Conservation (phyloP, 768 basidiomycete genomes). For the Boletus eberwhitei region DNA sequence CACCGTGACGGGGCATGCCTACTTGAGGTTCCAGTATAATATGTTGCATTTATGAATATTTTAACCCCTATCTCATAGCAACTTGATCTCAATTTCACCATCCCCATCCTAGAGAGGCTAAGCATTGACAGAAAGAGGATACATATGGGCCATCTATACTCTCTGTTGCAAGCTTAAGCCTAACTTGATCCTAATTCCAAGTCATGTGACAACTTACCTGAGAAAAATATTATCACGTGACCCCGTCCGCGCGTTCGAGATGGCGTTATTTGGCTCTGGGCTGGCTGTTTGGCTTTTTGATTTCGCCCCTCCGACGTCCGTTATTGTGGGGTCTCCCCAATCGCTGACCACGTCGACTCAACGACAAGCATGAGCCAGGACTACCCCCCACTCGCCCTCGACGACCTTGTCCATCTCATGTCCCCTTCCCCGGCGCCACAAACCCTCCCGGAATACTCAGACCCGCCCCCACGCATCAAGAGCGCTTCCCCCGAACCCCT, state of each 20-base stretch:
- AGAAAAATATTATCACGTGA: conserved; percentile 34
- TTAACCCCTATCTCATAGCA: not conserved
- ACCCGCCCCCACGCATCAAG: conserved; percentile 16
- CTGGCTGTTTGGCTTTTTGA: conserved; percentile 31
- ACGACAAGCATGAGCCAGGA: conserved; percentile 31
- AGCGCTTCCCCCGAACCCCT: conserved; percentile 36
- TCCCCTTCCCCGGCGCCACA: conserved; percentile 47
- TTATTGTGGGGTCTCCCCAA: conserved; percentile 6
- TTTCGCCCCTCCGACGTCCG: conserved; percentile 21
- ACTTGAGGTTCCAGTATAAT: not conserved
- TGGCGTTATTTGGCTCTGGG: conserved; percentile 30
- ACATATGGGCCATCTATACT: too few relatives aligned
- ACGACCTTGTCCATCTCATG: conserved; percentile 53
- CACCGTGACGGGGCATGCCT: not conserved
- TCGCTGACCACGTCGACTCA: not conserved
- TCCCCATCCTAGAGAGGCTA: not conserved
- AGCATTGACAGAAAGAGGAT: too few relatives aligned
- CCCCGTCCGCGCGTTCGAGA: conserved; percentile 32
- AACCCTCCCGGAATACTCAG: conserved; percentile 17
- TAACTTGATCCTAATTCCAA: too few relatives aligned
- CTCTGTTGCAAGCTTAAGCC: too few relatives aligned
- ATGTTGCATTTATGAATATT: not conserved
- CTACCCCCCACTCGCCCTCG: conserved; percentile 44
- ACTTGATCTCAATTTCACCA: not conserved
- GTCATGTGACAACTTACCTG: conserved; percentile 25